Conservation (phyloP, 495 filamentous ascomycete species). For the Bathelium albidoporum region DNA sequence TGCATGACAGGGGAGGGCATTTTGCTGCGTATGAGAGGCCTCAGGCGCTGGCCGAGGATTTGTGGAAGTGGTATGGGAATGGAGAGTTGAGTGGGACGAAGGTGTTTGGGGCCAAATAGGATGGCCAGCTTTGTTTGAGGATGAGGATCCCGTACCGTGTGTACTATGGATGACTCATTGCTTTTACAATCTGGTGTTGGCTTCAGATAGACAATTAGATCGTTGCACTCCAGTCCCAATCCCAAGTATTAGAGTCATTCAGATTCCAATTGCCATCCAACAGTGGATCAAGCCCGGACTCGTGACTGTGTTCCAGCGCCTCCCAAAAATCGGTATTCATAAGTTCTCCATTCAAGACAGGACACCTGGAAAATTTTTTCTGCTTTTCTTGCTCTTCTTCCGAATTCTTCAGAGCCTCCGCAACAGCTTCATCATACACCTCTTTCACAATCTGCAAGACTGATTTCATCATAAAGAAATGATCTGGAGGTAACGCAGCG, state of each 20-base stretch:
- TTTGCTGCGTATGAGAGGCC: slow-evolving; percentile 53
- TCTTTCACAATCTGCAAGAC: not conserved
- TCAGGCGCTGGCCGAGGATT: slow-evolving; percentile 42
- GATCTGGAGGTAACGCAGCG: not conserved
- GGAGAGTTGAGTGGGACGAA: slow-evolving; percentile 1
- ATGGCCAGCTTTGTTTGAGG: not conserved
- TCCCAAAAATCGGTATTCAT: not conserved
- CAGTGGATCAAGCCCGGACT: not conserved
- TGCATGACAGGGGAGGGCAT: slow-evolving; percentile 48
- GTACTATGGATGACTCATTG: not conserved
- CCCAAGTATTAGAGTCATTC: not conserved
- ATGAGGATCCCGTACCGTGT: not conserved
- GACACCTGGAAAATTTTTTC: not conserved
- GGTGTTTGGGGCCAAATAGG: not conserved
- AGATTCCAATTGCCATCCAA: not conserved
- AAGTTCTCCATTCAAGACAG: not conserved
- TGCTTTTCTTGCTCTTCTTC: not conserved
- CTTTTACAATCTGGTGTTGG: not conserved
- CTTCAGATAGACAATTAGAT: too few species aligned
- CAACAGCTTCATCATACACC: not conserved
- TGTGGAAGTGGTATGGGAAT: slow-evolving; percentile 47
- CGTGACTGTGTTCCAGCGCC: not conserved
- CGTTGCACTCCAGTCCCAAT: not conserved
- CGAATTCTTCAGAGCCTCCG: not conserved
- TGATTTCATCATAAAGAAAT: not conserved